phyloP scores from a whole-genome alignment of 139 green algal species.

The Marvania coccoides region DNA sequence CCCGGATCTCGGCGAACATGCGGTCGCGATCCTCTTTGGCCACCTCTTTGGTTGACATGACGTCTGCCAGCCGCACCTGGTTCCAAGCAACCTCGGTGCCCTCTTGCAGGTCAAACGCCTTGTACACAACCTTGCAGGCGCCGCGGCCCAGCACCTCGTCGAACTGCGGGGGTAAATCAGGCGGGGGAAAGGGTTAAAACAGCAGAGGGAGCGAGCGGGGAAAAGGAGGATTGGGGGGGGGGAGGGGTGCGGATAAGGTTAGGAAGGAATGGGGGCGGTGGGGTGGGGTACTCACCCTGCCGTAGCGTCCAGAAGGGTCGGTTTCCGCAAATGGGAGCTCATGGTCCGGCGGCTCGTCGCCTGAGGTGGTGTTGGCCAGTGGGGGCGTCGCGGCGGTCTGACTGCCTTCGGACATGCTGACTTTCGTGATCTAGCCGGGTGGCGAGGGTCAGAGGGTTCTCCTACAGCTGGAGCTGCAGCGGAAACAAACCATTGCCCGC shows the following conservation, averaged over 20 bases:
- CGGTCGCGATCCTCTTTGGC: slow-evolving; percentile 74
- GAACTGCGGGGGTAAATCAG: slow-evolving; percentile 41
- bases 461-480: too few relatives aligned
- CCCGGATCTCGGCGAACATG: slow-evolving; percentile 89
- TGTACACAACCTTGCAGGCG: slow-evolving; percentile 98
- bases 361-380: background rate
- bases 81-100: slow-evolving; percentile 98
- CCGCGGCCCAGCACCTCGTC: slow-evolving; percentile 82
- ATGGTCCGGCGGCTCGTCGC: slow-evolving; percentile 11
- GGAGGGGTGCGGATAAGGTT: background rate
- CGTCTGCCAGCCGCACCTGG: slow-evolving; percentile 72
- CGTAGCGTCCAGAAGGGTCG: slow-evolving; percentile 58
- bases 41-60: slow-evolving; percentile 38
- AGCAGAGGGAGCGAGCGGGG: background rate
- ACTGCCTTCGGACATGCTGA: background rate
- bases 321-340: slow-evolving; percentile 42
- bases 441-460: too few relatives aligned
- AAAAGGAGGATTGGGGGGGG: background rate
- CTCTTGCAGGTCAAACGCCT: slow-evolving; percentile 92
- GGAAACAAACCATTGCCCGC: too few relatives aligned
- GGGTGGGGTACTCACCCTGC: slow-evolving; percentile 32
- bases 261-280: background rate
- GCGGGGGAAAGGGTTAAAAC: background rate
- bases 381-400: too few relatives aligned
- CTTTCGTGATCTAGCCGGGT: too few relatives aligned